Evolutionary conservation across 129 eudicot species (phyloP).

Genomic region (Saussurea involucrata): DNA sequence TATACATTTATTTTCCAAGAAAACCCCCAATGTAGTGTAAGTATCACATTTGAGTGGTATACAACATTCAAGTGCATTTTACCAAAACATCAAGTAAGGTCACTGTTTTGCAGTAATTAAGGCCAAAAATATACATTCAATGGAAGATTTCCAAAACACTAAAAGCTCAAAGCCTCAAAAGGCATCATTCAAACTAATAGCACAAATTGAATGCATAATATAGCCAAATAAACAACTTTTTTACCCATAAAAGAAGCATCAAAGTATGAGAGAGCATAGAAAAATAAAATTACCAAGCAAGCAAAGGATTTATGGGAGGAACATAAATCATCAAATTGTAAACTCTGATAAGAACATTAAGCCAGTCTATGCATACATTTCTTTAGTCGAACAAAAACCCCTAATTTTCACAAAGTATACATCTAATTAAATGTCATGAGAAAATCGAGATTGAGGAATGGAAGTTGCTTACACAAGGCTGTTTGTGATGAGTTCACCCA

Average conservation of each 20-base stretch:
- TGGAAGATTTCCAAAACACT: slow-evolving; percentile 16
- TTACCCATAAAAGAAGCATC: not conserved
- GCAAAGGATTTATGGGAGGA: slow-evolving; percentile 46
- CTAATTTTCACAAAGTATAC: no score
- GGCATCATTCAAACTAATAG: not conserved
- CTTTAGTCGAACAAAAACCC: no score
- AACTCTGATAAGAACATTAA: slow-evolving; percentile 48
- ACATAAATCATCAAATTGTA: slow-evolving; percentile 56
- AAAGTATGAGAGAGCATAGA: not conserved
- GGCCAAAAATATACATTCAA: no score
- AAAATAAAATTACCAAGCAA: slow-evolving; percentile 45
- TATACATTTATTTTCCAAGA: no score
- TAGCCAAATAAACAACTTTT: not conserved
- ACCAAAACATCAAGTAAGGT: no score
- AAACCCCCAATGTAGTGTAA: no score
- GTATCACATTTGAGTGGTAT: no score
- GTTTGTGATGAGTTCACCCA: slow-evolving; percentile 59
- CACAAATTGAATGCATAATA: not conserved
- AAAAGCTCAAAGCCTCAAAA: slow-evolving; percentile 3
- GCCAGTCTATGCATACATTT: slow-evolving; percentile 71
- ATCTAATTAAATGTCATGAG: no score
- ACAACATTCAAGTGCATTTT: no score
- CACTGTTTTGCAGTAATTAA: no score
- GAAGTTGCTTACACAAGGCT: slow-evolving; percentile 76
- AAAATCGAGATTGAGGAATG: no score